These are phyloP conservation scores for Leccinum incarnatum DNA, from an alignment of 768 basidiomycete species.

Conservation along the genomic window DNA sequence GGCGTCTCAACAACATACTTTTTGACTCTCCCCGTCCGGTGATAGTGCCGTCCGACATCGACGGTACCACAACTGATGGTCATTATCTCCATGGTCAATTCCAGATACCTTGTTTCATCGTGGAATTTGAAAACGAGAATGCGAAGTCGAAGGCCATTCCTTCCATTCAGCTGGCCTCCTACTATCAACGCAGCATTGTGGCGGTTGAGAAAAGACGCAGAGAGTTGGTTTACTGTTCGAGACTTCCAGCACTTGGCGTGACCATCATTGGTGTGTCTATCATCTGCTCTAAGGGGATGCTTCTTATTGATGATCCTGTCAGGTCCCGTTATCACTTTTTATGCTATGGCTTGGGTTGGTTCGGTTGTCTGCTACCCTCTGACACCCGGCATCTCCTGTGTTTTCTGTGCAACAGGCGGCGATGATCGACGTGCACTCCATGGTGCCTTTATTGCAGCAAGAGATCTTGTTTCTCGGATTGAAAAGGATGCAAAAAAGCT, in stretches of 20 bases:
- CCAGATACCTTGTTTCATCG: not conserved
- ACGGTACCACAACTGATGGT: not conserved
- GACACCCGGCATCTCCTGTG: not conserved
- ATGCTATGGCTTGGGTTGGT: not conserved
- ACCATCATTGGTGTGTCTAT: not conserved
- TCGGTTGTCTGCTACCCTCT: not conserved
- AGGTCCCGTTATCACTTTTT: not conserved
- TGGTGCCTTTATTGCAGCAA: not conserved
- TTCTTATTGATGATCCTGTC: not conserved
- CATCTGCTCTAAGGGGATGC: not conserved
- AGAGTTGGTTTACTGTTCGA: not conserved
- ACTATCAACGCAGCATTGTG: not conserved
- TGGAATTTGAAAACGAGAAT: not conserved
- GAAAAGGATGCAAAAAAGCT: not conserved
- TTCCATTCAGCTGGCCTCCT: not conserved
- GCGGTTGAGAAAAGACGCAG: not conserved
- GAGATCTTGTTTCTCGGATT: not conserved
- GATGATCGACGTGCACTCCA: not conserved
- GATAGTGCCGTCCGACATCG: not conserved
- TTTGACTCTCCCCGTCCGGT: not conserved
- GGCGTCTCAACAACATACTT: not conserved
- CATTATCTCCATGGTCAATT: not conserved
- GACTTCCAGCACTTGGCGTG: not conserved
- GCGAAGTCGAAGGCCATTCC: not conserved
- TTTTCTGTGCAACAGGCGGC: not conserved